Conservation (phyloP, 768 basidiomycete genomes). For the Krasilnikovozyma curviuscula region DNA sequence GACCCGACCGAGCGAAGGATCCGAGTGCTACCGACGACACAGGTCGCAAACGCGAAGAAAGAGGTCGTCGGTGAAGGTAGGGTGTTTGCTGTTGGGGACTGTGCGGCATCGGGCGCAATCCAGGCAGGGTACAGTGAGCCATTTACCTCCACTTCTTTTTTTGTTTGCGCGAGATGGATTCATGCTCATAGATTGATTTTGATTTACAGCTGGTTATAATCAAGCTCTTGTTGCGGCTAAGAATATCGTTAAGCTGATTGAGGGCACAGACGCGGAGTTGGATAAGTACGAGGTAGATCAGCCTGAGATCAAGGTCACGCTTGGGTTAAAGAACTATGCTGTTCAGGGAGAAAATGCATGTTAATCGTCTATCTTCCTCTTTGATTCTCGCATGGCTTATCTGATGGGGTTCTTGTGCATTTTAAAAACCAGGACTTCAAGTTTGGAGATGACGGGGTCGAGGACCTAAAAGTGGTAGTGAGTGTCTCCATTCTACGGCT, state of each 20-base stretch:
- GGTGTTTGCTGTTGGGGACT: slow-evolving; percentile 26
- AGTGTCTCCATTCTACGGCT: no score
- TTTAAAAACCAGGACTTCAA: no score
- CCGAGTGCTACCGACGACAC: slow-evolving; percentile 19
- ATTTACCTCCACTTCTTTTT: background rate
- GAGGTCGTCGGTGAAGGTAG: slow-evolving; percentile 7
- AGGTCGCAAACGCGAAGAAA: slow-evolving; percentile 15
- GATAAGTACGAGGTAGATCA: background rate
- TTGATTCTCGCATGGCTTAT: no score
- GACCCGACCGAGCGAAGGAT: slow-evolving; percentile 3
- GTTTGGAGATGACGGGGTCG: no score
- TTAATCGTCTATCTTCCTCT: no score
- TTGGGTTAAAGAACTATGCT: slow-evolving; percentile 4
- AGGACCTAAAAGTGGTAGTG: no score
- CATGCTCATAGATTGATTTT: no score
- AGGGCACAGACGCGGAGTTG: background rate
- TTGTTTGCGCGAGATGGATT: background rate
- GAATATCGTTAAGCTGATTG: slow-evolving; percentile 20
- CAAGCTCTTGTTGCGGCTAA: slow-evolving; percentile 24
- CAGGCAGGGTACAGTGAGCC: slow-evolving; percentile 24
- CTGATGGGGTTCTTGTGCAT: no score
- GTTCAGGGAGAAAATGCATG: no score
- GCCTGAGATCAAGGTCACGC: slow-evolving; percentile 10
- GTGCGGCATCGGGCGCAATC: slow-evolving; percentile 22
- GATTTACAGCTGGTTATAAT: slow-evolving; percentile 18